These are phyloP conservation scores for Colletotrichum tanaceti DNA, from an alignment of 2,329 filamentous ascomycete species.

Conservation along the genomic window DNA sequence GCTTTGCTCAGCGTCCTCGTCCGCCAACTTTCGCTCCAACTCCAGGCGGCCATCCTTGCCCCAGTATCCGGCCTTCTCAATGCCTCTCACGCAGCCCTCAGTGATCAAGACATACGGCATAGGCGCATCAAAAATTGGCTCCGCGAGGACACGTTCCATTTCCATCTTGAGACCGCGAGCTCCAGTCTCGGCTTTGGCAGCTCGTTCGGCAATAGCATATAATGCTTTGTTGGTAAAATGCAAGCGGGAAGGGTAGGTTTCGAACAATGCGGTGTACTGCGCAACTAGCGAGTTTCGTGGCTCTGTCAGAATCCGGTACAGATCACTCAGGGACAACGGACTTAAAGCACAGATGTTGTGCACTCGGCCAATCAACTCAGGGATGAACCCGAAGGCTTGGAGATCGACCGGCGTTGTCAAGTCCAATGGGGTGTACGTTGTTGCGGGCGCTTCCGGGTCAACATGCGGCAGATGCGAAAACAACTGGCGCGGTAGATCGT, in stretches of 20 bases:
- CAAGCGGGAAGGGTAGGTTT: constrained; percentile 81
- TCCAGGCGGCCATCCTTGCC: constrained; percentile 78
- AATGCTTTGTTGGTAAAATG: constrained; percentile 86
- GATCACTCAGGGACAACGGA: constrained; percentile 73
- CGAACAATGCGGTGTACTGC: constrained; percentile 91
- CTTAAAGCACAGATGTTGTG: constrained; percentile 90
- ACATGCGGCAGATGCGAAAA: constrained; percentile 70
- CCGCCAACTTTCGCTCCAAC: constrained; percentile 73
- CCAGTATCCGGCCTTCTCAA: constrained; percentile 70
- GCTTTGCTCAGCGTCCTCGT: constrained; percentile 63
- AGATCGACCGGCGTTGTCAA: constrained; percentile 80
- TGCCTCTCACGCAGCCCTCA: constrained; percentile 73
- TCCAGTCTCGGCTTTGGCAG: constrained; percentile 74
- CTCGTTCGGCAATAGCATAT: constrained; percentile 80
- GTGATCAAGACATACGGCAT: constrained; percentile 81
- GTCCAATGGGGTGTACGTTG: constrained; percentile 71
- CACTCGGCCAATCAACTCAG: constrained; percentile 94
- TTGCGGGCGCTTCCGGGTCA: constrained; percentile 48
- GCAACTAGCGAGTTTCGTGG: constrained; percentile 88
- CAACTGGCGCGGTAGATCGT: constrained; percentile 73
- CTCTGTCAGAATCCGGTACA: constrained; percentile 91
- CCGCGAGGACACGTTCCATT: constrained; percentile 81
- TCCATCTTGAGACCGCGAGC: constrained; percentile 83
- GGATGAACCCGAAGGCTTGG: constrained; percentile 90
- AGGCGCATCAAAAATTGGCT: constrained; percentile 85